Conservation (phyloP, 208 protist genomes). For the Leishmania turanica region DNA sequence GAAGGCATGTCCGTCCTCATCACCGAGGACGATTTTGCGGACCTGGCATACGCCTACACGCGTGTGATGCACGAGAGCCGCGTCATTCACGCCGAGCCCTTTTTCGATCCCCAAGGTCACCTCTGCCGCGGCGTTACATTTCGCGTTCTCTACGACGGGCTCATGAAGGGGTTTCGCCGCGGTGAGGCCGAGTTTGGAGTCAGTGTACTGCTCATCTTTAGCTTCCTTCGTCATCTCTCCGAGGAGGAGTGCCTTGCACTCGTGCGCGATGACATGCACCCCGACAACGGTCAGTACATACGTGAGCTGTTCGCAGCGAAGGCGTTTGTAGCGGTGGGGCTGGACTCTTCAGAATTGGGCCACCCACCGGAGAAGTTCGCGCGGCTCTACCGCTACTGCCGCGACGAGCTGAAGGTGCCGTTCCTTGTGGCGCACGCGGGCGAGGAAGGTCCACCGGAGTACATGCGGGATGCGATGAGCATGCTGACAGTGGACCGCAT, state of each 20-base stretch:
- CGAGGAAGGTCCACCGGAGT: constrained; percentile 56
- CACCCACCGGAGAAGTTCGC: constrained; percentile 58
- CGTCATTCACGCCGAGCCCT: constrained; percentile 51
- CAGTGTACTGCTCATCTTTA: constrained; percentile 44
- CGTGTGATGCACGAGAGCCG: constrained; percentile 31
- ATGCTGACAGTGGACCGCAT: constrained; percentile 48
- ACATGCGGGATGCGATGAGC: constrained; percentile 30
- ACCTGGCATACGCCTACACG: constrained; percentile 53
- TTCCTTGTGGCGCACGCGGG: constrained; percentile 54
- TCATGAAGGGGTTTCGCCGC: constrained; percentile 35
- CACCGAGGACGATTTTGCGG: constrained; percentile 53
- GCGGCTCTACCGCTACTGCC: constrained; percentile 50
- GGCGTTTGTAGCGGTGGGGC: constrained; percentile 50
- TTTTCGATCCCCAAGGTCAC: constrained; percentile 68
- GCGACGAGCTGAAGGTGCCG: constrained; percentile 41
- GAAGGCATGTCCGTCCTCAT: constrained; percentile 47
- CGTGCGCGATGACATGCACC: constrained; percentile 32
- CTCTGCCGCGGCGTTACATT: constrained; percentile 42
- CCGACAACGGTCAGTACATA: constrained; percentile 37
- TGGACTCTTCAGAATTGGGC: constrained; percentile 48
- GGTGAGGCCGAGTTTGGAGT: constrained; percentile 44
- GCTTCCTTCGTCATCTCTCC: constrained; percentile 46
- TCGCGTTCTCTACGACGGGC: constrained; percentile 45
- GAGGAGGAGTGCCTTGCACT: constrained; percentile 48
- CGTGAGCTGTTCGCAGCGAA: constrained; percentile 42